phyloP scores from a whole-genome alignment of 345 rosid species.

The Fremontodendron californicum region DNA sequence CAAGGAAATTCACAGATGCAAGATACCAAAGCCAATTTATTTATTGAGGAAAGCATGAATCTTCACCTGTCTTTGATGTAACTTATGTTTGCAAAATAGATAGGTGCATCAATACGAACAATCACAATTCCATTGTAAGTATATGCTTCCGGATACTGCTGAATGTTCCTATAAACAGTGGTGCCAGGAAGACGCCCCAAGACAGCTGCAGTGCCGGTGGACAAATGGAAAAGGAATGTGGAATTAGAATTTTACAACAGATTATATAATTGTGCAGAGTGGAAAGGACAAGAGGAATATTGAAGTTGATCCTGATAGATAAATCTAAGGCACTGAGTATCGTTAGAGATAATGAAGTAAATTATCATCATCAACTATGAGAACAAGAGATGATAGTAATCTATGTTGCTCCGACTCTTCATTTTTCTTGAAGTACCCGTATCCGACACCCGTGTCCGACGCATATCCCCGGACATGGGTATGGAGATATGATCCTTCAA shows the following conservation, averaged over 20 bases:
- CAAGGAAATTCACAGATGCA: background rate
- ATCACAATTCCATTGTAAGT: conserved; percentile 90
- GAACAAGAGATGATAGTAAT: background rate
- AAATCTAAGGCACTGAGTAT: background rate
- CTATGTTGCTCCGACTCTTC: no score
- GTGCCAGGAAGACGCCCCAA: conserved; percentile 99
- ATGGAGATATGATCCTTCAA: no score
- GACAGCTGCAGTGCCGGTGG: conserved; percentile 50
- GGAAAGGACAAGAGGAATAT: background rate
- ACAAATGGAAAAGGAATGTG: background rate
- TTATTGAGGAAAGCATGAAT: conserved; percentile 3
- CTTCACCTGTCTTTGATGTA: conserved; percentile 83
- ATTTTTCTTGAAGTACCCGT: no score
- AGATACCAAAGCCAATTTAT: conserved; percentile 10
- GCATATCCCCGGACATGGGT: no score
- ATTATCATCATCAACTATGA: background rate
- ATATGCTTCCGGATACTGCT: conserved; percentile 95
- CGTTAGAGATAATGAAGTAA: background rate
- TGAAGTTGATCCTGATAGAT: background rate
- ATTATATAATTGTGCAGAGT: background rate
- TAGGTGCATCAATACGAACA: conserved; percentile 89
- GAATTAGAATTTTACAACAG: background rate
- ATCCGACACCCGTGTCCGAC: no score
- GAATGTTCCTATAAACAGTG: conserved; percentile 82
- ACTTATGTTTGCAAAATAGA: conserved; percentile 95